phyloP scores from a whole-genome alignment of 441 rosid genomes.

The Dalechampia spathulata region DNA sequence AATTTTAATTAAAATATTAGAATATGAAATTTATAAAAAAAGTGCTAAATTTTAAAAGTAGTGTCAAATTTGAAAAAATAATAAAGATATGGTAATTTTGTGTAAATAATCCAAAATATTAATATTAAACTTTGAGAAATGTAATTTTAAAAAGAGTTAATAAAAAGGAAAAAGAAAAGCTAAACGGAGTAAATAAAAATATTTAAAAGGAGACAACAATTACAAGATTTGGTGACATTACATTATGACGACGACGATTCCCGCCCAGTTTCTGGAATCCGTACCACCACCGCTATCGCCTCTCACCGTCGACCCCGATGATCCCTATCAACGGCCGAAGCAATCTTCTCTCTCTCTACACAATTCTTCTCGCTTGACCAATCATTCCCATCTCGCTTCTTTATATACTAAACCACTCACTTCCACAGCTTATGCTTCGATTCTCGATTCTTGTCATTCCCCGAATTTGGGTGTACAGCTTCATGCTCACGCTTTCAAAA shows the following conservation, averaged over 20 bases:
- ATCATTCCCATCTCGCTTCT: slow-evolving; percentile 10
- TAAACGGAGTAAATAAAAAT: too few species aligned
- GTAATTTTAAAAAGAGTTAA: too few species aligned
- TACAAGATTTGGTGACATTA: too few species aligned
- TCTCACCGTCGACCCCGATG: neutral
- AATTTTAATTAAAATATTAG: too few species aligned
- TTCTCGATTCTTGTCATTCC: slow-evolving; percentile 38
- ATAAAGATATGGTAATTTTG: too few species aligned
- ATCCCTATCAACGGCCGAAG: neutral
- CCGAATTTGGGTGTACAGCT: slow-evolving; percentile 31
- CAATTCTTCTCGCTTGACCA: neutral
- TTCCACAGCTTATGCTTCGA: slow-evolving; percentile 31
- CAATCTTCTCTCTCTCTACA: slow-evolving; percentile 1
- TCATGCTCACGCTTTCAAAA: slow-evolving; percentile 35
- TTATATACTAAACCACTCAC: slow-evolving; percentile 21
- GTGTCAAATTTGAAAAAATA: too few species aligned
- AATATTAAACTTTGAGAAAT: too few species aligned
- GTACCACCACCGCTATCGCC: slow-evolving; percentile 2
- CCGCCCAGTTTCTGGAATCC: slow-evolving; percentile 11
- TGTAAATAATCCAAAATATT: too few species aligned
- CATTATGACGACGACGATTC: neutral
- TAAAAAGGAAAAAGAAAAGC: too few species aligned
- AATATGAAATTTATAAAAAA: too few species aligned
- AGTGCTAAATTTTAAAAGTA: too few species aligned
- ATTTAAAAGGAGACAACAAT: too few species aligned